These are phyloP conservation scores for Lentinula novae-zelandiae DNA, from an alignment of 1,284 basidiomycete species.

Conservation along the genomic window DNA sequence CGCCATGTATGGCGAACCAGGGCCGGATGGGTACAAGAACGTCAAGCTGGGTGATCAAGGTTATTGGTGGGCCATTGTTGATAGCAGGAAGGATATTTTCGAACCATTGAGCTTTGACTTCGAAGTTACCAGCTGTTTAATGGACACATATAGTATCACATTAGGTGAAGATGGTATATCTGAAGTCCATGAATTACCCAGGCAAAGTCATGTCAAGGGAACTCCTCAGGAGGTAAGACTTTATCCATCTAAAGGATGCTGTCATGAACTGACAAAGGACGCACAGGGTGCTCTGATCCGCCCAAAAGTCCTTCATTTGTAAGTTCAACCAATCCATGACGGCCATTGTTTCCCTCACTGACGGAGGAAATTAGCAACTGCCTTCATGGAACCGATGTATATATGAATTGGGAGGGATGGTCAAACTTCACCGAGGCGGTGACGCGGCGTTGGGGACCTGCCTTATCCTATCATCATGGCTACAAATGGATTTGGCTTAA, in stretches of 20 bases:
- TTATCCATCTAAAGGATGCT: not conserved
- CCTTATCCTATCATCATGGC: slow-evolving; percentile 40
- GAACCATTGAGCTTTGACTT: slow-evolving; percentile 41
- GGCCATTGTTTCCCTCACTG: not conserved
- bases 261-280: not conserved
- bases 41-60: slow-evolving; percentile 48
- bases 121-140: slow-evolving; percentile 44
- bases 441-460: slow-evolving; percentile 38
- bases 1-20: slow-evolving; percentile 40
- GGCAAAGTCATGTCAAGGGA: slow-evolving; percentile 30
- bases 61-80: slow-evolving; percentile 50
- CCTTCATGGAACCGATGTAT: slow-evolving; percentile 35
- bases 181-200: slow-evolving; percentile 31
- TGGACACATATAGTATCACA: slow-evolving; percentile 40
- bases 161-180: slow-evolving; percentile 35
- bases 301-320: slow-evolving; percentile 45
- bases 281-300: slow-evolving; percentile 31
- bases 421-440: slow-evolving; percentile 34
- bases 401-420: slow-evolving; percentile 46
- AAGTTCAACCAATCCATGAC: not conserved
- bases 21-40: slow-evolving; percentile 32
- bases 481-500: slow-evolving; percentile 52
- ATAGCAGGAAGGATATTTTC: slow-evolving; percentile 35
- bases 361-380: slow-evolving; percentile 30
- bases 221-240: slow-evolving; percentile 31